Conservation (phyloP, 2,329 filamentous ascomycete genomes). For the Allantophomopsis lycopodina region DNA sequence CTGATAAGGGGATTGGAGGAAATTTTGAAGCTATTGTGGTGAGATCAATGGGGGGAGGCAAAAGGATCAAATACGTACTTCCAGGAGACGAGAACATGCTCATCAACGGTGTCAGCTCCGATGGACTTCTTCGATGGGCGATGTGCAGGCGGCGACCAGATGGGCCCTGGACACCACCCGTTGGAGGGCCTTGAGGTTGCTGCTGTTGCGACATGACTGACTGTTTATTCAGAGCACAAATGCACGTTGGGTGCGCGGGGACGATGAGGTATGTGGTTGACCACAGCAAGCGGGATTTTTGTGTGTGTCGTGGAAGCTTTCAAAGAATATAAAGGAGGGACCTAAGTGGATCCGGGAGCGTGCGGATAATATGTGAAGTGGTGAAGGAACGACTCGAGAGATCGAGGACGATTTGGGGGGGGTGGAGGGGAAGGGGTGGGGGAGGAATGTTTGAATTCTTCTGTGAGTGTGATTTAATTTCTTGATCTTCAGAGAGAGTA, state of each 20-base stretch:
- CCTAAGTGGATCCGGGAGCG: no score
- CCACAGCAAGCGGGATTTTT: slow-evolving; percentile 2
- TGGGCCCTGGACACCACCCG: slow-evolving; percentile 54
- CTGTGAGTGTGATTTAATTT: no score
- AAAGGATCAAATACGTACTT: slow-evolving; percentile 44
- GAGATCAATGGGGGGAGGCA: no score
- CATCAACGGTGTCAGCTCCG: slow-evolving; percentile 93
- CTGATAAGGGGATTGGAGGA: slow-evolving; percentile 14
- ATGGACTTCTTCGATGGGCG: slow-evolving; percentile 91
- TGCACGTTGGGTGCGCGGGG: slow-evolving; percentile 32
- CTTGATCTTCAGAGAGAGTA: background rate
- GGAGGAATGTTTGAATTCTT: no score
- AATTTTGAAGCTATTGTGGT: background rate
- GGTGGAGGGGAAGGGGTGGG: no score
- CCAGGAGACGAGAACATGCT: slow-evolving; percentile 59
- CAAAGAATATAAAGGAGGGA: no score
- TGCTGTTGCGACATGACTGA: slow-evolving; percentile 55
- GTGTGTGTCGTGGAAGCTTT: slow-evolving; percentile 5
- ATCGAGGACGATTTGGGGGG: background rate
- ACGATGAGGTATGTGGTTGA: slow-evolving; percentile 3
- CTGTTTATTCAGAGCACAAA: slow-evolving; percentile 21
- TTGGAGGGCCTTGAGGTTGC: slow-evolving; percentile 24
- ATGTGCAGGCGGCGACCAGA: slow-evolving; percentile 88
- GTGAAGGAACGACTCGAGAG: slow-evolving; percentile 1
- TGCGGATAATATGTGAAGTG: background rate